phyloP scores from a whole-genome alignment of 148 eudicot species.

The Diospyros kaki region DNA sequence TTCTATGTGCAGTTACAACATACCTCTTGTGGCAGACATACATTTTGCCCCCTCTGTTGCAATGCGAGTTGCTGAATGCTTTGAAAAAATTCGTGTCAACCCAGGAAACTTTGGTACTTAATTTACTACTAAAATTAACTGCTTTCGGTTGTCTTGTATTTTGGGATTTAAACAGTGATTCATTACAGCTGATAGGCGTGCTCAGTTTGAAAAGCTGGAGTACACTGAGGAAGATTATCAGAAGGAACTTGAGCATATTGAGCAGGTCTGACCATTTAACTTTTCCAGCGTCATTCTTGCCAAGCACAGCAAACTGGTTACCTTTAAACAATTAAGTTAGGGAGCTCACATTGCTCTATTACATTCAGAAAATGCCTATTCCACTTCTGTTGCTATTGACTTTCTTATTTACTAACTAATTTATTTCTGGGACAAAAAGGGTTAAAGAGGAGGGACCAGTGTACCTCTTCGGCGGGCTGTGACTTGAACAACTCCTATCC shows the following conservation, averaged over 20 bases:
- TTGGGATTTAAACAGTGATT: background rate
- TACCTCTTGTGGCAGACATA: constrained; percentile 95
- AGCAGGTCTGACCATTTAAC: constrained; percentile 40
- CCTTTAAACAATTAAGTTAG: too few species aligned
- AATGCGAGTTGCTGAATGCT: constrained; percentile 92
- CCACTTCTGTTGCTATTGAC: too few species aligned
- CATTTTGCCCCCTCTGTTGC: constrained; percentile 98
- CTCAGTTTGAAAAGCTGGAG: constrained; percentile 90
- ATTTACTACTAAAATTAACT: constrained; percentile 10
- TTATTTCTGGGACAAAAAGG: too few species aligned
- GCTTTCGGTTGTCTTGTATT: constrained; percentile 7
- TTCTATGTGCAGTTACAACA: constrained; percentile 64
- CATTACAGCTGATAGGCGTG: constrained; percentile 92
- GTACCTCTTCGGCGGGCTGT: too few species aligned
- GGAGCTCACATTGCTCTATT: too few species aligned
- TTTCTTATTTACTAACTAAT: too few species aligned
- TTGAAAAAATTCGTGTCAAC: constrained; percentile 97
- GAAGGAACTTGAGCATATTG: constrained; percentile 89
- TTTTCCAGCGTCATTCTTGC: background rate
- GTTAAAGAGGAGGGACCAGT: too few species aligned
- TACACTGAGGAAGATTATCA: constrained; percentile 92
- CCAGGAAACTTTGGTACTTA: constrained; percentile 92
- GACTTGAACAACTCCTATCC: too few species aligned
- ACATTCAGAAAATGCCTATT: too few species aligned
- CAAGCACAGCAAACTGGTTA: too few species aligned